Evolutionary conservation across 1,284 basidiomycete genomes (phyloP), one percentile per base, ranked within the genome.

Genomic region (Earliella scabrosa): DNA sequence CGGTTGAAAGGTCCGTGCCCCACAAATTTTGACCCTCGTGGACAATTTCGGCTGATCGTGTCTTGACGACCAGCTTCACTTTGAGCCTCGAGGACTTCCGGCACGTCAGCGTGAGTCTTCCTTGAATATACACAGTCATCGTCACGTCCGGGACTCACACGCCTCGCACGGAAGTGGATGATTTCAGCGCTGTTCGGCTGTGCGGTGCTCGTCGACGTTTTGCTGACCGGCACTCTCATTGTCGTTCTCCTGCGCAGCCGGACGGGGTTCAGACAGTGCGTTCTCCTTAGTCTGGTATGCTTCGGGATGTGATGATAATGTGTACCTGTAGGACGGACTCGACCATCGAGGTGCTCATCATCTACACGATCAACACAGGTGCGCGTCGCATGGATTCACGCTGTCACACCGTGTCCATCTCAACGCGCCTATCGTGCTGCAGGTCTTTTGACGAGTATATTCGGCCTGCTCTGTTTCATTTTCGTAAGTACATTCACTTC

Each of bases 321-420:
- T 26, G 3, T 36, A 8, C 13, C 18, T 21, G 7, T 29, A 50
- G 48, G 5, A 50, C 48, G 38, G 48, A 50, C 40, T 41, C 38
- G 29, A 50, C 39, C 20, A 41, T 50, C 16, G 48, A 50, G 13
- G 48, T 43, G 4, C 38, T 50, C 18, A 29, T 50, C 16, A 14
- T 50, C 6, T 50, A 50, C 21, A 34, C 39, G 21, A 31, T 43
- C 48, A 50, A 50, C 27, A 50, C 48, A 9, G 39, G 48, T 50
- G 24, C 20, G 48, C 18, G 13, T 14, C 10, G 7, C 7, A 20
- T 6, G 21, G 26, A 14, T 6, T 5, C 46, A 38, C 11, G 36
- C 7, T 26, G 35, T 38, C 26, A 31, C 13, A 10, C 16, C n/a
- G 23, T 49, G 23, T 18, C 24, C 26, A 32, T 23, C 27, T 4